Base-by-base conservation (phyloP, 2,329 filamentous ascomycete genomes). In the Arthroderma sp. region DNA sequence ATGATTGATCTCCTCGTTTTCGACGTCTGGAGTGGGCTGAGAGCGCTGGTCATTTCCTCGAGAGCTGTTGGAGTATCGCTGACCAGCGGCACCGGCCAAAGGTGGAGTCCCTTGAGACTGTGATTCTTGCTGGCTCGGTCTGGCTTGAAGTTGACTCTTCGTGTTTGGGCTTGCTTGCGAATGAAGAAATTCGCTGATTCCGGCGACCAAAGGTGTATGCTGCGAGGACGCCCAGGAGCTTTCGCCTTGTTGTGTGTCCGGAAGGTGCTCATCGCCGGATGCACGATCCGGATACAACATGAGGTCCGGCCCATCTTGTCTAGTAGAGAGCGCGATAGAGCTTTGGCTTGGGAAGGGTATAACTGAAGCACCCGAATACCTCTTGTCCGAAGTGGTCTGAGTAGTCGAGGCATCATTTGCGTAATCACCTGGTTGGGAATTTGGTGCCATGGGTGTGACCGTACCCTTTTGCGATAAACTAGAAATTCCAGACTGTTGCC, bases 391-490 rank as follows among this genome's bases (percentile, higher is more conserved):
- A 1, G 88, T 94, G 2, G 80, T 82, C 22, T 79, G 80, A 1
- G 88, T 96, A 1, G 88, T 93, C 2, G 87, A 94, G 1, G 87
- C 89, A 56, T 94, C 87, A 55, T 96, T 95, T 43, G 80, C 68
- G 47, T 78, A 80, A 74, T 80, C 74, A 22, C 68, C 68, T 10
- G 71, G 66, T 56, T 78, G 71, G 30, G 76, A 76, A 47, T 74
- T 72, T 8, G 70, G 69, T 6, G 70, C 69, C 65, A 80, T 71
- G 22, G 74, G 74, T 2, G 75, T 80, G 53, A 76, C 71, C 5
- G 68, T 72, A 28, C 64, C 65, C 48, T 63, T 68, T 52, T 73
- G 70, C 2, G 69, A 70, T 36, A 71, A 59, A 47, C 57, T 66
- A 4, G 67, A 70, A 37, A 69, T 58, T 3, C 68, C 68, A 44